Conservation (phyloP, 2,329 filamentous ascomycete genomes). For the Talaromyces sp. region DNA sequence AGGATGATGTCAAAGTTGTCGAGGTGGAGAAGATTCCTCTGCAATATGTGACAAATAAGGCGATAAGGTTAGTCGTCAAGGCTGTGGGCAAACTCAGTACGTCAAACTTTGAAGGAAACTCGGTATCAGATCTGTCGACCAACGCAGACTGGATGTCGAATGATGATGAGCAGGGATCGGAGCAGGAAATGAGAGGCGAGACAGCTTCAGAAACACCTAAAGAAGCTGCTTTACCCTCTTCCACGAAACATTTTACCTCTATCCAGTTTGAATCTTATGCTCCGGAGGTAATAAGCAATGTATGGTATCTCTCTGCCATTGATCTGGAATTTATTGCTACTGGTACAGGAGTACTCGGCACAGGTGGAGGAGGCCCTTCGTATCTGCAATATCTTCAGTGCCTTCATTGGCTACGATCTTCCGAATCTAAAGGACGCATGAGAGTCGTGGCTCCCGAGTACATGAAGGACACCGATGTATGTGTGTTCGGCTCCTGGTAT, state of each 20-base stretch:
- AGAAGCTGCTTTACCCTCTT: conserved; percentile 5
- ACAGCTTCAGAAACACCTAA: not conserved
- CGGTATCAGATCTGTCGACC: not conserved
- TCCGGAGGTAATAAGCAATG: conserved; percentile 26
- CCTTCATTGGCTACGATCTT: conserved; percentile 34
- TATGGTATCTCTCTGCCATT: conserved; percentile 35
- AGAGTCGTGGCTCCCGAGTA: conserved; percentile 10
- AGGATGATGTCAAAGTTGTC: conserved; percentile 38
- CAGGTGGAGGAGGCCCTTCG: conserved; percentile 39
- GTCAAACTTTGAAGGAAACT: not conserved
- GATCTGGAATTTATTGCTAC: conserved; percentile 36
- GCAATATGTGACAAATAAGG: conserved; percentile 32
- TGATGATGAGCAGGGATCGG: not conserved
- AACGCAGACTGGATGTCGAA: conserved; percentile 1
- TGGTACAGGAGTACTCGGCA: conserved; percentile 36
- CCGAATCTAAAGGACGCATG: conserved; percentile 21
- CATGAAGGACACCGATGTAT: conserved; percentile 34
- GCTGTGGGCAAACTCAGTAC: conserved; percentile 36
- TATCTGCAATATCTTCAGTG: conserved; percentile 46
- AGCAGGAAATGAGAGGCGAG: not conserved
- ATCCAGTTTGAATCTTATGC: conserved; percentile 29
- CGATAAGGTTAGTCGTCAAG: conserved; percentile 32
- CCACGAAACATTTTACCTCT: conserved; percentile 20
- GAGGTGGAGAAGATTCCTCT: conserved; percentile 41
- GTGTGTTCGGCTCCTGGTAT: conserved; percentile 42